These are phyloP conservation scores for Colletotrichum camelliae DNA, from an alignment of 2,329 filamentous ascomycete genomes.

Conservation along the genomic window DNA sequence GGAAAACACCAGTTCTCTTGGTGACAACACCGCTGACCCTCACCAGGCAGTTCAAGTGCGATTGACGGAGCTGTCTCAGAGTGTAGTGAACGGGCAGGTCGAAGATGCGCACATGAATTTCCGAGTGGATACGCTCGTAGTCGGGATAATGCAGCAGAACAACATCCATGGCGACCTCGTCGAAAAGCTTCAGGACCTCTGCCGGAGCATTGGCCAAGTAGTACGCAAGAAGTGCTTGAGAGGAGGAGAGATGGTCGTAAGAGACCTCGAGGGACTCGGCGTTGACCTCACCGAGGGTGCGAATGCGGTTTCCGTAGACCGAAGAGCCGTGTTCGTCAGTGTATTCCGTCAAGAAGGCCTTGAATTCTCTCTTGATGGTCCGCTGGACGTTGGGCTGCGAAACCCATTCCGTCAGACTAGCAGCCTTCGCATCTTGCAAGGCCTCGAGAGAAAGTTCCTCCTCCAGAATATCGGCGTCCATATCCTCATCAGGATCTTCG, in stretches of 20 bases:
- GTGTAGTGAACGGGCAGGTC: conserved; percentile 96
- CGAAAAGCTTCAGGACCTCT: conserved; percentile 96
- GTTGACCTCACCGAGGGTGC: conserved; percentile 96
- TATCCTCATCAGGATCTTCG: conserved; percentile 90
- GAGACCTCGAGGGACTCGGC: conserved; percentile 96
- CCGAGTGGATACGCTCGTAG: conserved; percentile 95
- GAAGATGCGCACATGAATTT: conserved; percentile 96
- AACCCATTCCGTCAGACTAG: conserved; percentile 95
- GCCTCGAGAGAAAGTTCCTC: conserved; percentile 93
- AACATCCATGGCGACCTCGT: conserved; percentile 95
- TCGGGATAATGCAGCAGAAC: conserved; percentile 96
- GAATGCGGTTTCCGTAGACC: conserved; percentile 92
- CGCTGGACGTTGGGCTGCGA: conserved; percentile 87
- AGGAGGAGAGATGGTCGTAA: conserved; percentile 87
- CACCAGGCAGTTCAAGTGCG: conserved; percentile 93
- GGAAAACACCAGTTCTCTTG: conserved; percentile 91
- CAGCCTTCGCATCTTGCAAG: conserved; percentile 89
- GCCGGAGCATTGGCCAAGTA: conserved; percentile 94
- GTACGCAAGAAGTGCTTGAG: conserved; percentile 93
- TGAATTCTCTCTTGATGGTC: conserved; percentile 96
- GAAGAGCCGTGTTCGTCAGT: conserved; percentile 88
- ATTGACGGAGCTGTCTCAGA: conserved; percentile 91
- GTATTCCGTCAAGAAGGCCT: conserved; percentile 95
- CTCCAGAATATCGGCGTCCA: conserved; percentile 93
- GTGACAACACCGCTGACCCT: conserved; percentile 96